Evolutionary conservation across 352 stramenopile genomes (phyloP).

Genomic region (Phytophthora pseudosyringae): DNA sequence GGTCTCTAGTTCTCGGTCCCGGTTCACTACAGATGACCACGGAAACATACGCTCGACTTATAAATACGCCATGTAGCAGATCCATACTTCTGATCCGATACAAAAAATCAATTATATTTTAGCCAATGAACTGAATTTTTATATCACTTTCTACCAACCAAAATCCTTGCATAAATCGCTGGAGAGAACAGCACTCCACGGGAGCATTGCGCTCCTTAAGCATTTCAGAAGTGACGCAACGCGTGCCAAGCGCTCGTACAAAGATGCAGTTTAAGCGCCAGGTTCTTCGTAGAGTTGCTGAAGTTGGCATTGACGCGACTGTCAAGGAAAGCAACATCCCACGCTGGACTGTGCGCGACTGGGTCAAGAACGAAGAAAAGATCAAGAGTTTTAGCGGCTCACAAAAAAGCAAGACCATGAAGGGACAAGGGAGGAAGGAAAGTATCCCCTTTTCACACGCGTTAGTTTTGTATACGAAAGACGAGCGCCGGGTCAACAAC

Average conservation of each 20-base stretch:
- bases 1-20: too few relatives aligned
- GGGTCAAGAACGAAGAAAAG: neutral
- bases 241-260: conserved; percentile 9
- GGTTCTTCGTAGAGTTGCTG: neutral
- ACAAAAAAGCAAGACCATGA: conserved; percentile 17
- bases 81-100: neutral
- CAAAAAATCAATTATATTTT: neutral
- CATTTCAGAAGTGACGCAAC: neutral
- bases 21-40: conserved; percentile 2
- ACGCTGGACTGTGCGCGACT: conserved; percentile 13
- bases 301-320: neutral
- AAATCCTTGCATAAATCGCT: neutral
- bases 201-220: neutral
- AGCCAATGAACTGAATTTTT: neutral
- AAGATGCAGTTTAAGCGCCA: conserved; percentile 13
- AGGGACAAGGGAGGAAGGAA: conserved; percentile 21
- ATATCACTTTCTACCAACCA: neutral
- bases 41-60: neutral
- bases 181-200: neutral
- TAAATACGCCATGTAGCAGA: neutral
- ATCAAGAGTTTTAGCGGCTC: conserved; percentile 5
- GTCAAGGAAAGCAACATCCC: conserved; percentile 7
- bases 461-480: conserved; percentile 17
- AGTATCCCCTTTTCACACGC: conserved; percentile 12
- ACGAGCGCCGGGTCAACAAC: conserved; percentile 6